phyloP scores from a whole-genome alignment of 371 early-diverging fungal genomes.

The Quaeritorhiza haematococci region DNA sequence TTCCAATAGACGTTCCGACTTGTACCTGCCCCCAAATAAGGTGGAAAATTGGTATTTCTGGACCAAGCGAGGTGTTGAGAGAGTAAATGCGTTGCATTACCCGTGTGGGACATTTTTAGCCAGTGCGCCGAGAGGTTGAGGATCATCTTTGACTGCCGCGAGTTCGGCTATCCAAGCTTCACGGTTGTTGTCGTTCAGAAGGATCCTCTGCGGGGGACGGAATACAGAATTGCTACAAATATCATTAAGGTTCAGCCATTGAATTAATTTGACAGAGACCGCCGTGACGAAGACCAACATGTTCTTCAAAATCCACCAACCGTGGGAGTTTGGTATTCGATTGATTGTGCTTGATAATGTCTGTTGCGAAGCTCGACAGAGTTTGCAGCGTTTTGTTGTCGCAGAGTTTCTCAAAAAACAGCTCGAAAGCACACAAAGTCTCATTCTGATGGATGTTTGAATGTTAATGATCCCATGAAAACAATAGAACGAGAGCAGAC shows the following conservation, averaged over 20 bases:
- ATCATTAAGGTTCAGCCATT: neutral
- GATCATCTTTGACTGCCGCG: neutral
- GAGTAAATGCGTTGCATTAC: too few species aligned
- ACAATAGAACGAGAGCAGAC: too few species aligned
- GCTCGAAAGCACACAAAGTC: slow-evolving; percentile 10
- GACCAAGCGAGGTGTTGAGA: neutral
- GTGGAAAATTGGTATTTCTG: neutral
- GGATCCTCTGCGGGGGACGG: neutral
- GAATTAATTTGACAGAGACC: too few species aligned
- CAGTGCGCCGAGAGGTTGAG: neutral
- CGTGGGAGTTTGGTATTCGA: neutral
- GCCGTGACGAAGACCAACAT: too few species aligned
- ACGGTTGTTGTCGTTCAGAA: too few species aligned
- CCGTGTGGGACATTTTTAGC: neutral
- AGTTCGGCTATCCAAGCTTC: neutral
- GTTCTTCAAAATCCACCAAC: neutral
- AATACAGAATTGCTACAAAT: neutral
- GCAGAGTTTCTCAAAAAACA: slow-evolving; percentile 1
- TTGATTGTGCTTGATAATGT: neutral
- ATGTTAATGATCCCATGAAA: neutral
- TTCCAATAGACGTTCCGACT: slow-evolving; percentile 61
- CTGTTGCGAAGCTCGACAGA: slow-evolving; percentile 1
- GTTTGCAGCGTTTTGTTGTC: neutral
- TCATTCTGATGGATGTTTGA: slow-evolving; percentile 7
- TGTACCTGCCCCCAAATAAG: slow-evolving; percentile 36